Evolutionary conservation across 2,329 filamentous ascomycete genomes (phyloP).

Genomic region (Amauroascus verrucosus): DNA sequence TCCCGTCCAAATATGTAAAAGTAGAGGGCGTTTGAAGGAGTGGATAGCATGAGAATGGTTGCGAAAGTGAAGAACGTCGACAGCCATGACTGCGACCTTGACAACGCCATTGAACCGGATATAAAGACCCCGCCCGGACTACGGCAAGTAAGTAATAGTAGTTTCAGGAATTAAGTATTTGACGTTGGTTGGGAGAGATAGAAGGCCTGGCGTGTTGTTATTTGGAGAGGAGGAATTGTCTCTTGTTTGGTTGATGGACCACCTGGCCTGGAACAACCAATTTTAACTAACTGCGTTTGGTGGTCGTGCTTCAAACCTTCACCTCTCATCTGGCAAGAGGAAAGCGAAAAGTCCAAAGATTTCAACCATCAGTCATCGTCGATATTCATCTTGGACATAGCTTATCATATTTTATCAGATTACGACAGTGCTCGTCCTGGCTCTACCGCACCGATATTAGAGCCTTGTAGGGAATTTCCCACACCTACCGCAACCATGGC

Average conservation of each 20-base stretch:
- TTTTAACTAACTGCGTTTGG: conserved; percentile 7
- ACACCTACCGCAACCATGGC: conserved; percentile 27
- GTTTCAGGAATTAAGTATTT: background rate
- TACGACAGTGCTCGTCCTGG: too few relatives aligned
- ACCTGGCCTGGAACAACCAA: conserved; percentile 1
- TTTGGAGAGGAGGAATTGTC: conserved; percentile 8
- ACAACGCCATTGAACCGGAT: conserved; percentile 27
- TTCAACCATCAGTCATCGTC: background rate
- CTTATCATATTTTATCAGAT: background rate
- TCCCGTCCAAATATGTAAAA: conserved; percentile 83
- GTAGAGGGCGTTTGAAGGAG: conserved; percentile 72
- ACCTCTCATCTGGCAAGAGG: background rate
- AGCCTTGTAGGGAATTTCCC: background rate
- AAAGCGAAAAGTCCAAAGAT: background rate
- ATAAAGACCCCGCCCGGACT: background rate
- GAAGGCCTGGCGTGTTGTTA: background rate
- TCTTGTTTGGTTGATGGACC: conserved; percentile 5
- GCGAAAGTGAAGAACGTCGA: conserved; percentile 48
- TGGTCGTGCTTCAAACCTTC: background rate
- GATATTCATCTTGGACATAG: background rate
- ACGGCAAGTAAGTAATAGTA: background rate
- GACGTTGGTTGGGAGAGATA: conserved; percentile 1
- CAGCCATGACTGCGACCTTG: conserved; percentile 32
- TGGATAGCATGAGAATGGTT: conserved; percentile 50
- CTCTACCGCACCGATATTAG: too few relatives aligned